Evolutionary conservation across 352 stramenopile species (phyloP).

Genomic region (Globisporangium lucens): DNA sequence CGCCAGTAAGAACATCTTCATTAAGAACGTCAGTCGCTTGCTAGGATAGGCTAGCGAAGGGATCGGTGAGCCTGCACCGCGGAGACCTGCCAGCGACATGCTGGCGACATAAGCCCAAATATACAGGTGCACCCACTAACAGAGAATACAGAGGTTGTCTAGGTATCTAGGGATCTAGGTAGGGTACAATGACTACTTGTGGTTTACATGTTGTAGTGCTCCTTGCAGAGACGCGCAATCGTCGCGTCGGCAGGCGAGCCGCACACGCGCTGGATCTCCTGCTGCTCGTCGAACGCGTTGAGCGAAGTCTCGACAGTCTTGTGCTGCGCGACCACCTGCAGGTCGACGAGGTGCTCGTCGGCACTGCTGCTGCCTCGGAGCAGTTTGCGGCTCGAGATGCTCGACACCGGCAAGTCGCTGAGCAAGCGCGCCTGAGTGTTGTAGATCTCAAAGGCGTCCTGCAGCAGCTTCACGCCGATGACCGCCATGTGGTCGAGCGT

Average conservation of each 20-base stretch:
- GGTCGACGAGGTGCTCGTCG: background rate
- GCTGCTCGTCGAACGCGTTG: slow-evolving; percentile 10
- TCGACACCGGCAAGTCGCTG: slow-evolving; percentile 1
- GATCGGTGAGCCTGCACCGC: too few species aligned
- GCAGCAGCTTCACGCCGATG: slow-evolving; percentile 16
- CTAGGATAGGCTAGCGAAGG: too few species aligned
- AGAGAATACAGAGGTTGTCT: too few species aligned
- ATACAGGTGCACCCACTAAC: too few species aligned
- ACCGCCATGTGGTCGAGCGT: slow-evolving; percentile 16
- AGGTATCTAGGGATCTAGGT: too few species aligned
- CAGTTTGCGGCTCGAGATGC: slow-evolving; percentile 1
- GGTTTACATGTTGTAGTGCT: slow-evolving; percentile 3
- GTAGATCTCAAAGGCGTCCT: slow-evolving; percentile 15
- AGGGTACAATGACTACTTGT: too few species aligned
- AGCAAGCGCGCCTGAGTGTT: slow-evolving; percentile 13
- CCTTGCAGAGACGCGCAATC: slow-evolving; percentile 2
- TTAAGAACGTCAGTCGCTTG: too few species aligned
- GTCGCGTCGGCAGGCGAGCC: background rate
- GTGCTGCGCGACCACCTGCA: slow-evolving; percentile 4
- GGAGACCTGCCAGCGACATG: too few species aligned
- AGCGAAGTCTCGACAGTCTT: background rate
- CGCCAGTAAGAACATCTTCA: too few species aligned
- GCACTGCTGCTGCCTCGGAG: background rate
- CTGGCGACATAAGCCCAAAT: too few species aligned
- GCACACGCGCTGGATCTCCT: slow-evolving; percentile 4